Evolutionary conservation across 495 filamentous ascomycete genomes (phyloP), one percentile per base, ranked within the genome.

Genomic region (Opeltia flavorubescens): DNA sequence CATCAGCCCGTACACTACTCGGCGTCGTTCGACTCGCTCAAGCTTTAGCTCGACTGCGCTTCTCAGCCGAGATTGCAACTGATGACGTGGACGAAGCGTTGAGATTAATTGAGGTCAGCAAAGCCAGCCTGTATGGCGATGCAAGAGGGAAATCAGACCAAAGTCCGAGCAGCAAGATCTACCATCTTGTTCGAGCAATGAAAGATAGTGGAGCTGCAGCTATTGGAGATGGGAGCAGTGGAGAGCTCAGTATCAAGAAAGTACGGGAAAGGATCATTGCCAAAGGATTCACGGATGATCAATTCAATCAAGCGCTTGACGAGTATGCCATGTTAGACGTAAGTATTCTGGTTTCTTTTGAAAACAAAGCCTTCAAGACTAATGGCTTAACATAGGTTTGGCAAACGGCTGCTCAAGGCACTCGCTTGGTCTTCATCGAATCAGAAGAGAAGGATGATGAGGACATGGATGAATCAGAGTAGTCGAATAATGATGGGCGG

Each of bases 31-130:
- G 91, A 71, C 73, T 98, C 7, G 83, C 91, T 1, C 93, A 98
- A 62, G 91, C 91, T 8, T 74, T 98, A n/a, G 91, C 93, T 8
- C 84, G 91, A 44, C 76, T 98, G 35, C 80, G 89, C 1, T 96
- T 96, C 66, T 78, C 78, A 36, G 74, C 82, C 29, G 68, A 72
- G 30, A 93, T 96, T 12, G 81, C 86, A 26, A 78, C 83, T 18
- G 89, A 95, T 49, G 91, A 98, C 59, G 87, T 95, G 4, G 91
- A 98, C 55, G 91, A 98, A 64, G 93, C 91, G 1, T 67, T 98
- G 44, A 76, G 91, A 30, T 74, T 98, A 24, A 73, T 94, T 24
- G 87, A 95, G 57, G 85, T 93, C 27, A 88, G 83, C 64, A 95
- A 95, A 66, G 81, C 93, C 28, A 84, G 78, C 41, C 66, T 98